These are phyloP conservation scores for Arthrobotrys sphaeroides DNA, from an alignment of 2,329 filamentous ascomycete genomes.

Conservation along the genomic window DNA sequence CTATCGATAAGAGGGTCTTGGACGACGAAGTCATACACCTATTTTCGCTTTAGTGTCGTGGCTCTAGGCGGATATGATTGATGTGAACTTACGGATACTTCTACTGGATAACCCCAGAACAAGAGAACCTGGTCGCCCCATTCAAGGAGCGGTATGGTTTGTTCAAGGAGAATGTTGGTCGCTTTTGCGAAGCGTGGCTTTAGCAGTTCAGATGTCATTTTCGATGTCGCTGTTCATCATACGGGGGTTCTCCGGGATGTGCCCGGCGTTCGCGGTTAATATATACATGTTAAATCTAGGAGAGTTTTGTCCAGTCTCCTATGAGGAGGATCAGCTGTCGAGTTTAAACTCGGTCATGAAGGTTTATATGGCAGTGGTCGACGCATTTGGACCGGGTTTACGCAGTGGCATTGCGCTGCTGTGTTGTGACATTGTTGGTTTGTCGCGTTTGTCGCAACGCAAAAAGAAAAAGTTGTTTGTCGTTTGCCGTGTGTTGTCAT, in stretches of 20 bases:
- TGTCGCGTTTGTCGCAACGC: background rate
- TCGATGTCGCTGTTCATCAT: background rate
- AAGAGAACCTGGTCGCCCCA: conserved; percentile 45
- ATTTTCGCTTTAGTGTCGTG: background rate
- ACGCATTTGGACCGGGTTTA: background rate
- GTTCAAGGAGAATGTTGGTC: conserved; percentile 36
- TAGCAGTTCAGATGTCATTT: conserved; percentile 13
- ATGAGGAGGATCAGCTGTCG: conserved; percentile 7
- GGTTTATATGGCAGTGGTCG: conserved; percentile 14
- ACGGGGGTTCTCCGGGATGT: background rate
- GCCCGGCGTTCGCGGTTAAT: background rate
- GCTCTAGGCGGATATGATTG: background rate
- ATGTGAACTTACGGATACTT: conserved; percentile 9
- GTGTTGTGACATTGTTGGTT: conserved; percentile 22
- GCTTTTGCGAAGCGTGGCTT: conserved; percentile 25
- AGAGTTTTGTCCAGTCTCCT: background rate
- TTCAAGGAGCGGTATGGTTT: conserved; percentile 29
- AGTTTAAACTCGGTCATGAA: conserved; percentile 12
- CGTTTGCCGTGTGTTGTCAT: background rate
- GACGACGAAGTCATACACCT: conserved; percentile 41
- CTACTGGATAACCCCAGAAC: conserved; percentile 31
- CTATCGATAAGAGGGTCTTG: conserved; percentile 30
- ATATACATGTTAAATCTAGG: background rate
- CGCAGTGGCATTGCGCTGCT: conserved; percentile 9
- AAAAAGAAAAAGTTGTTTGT: too few relatives aligned